phyloP scores from a whole-genome alignment of 495 filamentous ascomycete species.

The Pyronema omphalodes region DNA sequence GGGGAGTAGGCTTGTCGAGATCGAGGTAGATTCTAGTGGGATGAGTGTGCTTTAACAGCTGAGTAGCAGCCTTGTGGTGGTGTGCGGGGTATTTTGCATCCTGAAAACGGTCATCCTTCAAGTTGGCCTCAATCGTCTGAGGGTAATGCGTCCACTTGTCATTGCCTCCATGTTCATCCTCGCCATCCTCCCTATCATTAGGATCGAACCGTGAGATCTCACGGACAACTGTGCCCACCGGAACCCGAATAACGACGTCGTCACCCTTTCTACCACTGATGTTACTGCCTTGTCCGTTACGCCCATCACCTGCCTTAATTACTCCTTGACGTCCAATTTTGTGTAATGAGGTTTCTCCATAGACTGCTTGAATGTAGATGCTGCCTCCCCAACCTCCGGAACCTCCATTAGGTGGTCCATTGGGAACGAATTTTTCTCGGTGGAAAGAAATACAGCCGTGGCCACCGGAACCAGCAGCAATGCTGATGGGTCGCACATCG shows the following conservation, averaged over 20 bases:
- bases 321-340: slow-evolving; percentile 66
- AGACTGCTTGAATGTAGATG: slow-evolving; percentile 84
- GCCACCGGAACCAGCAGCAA: slow-evolving; percentile 64
- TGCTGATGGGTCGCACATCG: slow-evolving; percentile 59
- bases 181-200: slow-evolving; percentile 22
- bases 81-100: slow-evolving; percentile 17
- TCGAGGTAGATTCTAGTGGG: slow-evolving; percentile 55
- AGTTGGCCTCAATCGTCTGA: slow-evolving; percentile 25
- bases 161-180: slow-evolving; percentile 27
- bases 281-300: slow-evolving; percentile 68
- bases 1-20: slow-evolving; percentile 58
- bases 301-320: slow-evolving; percentile 61
- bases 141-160: slow-evolving; percentile 80
- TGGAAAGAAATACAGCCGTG: slow-evolving; percentile 87
- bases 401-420: slow-evolving; percentile 91
- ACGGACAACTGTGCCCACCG: slow-evolving; percentile 76
- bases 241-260: slow-evolving; percentile 74
- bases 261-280: slow-evolving; percentile 64
- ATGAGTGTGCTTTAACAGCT: slow-evolving; percentile 26
- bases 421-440: slow-evolving; percentile 66
- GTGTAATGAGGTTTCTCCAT: slow-evolving; percentile 76
- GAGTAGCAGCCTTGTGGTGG: slow-evolving; percentile 15
- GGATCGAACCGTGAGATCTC: slow-evolving; percentile 68
- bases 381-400: slow-evolving; percentile 84
- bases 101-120: slow-evolving; percentile 13